Evolutionary conservation across 2,329 filamentous ascomycete species (phyloP).

Genomic region (Sordariomycetes sp.): DNA sequence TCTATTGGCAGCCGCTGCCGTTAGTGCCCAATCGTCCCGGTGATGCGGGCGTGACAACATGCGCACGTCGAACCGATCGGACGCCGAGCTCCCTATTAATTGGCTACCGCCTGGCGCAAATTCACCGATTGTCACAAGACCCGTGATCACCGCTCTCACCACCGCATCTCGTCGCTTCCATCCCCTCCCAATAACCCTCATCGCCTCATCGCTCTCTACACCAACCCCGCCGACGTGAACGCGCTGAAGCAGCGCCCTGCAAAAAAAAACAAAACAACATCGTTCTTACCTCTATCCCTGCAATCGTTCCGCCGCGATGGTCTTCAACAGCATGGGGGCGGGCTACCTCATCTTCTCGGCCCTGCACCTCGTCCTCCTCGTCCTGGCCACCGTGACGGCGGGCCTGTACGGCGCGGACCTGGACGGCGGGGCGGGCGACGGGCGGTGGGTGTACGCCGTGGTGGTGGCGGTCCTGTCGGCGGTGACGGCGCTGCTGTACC

Average conservation of each 20-base stretch:
- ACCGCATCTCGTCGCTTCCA: neutral
- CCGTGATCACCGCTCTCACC: neutral
- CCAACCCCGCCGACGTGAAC: neutral
- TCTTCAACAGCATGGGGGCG: slow-evolving; percentile 28
- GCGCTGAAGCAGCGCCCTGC: too few relatives aligned
- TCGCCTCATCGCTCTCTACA: neutral
- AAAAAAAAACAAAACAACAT: too few relatives aligned
- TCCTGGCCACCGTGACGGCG: slow-evolving; percentile 64
- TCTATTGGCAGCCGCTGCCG: neutral
- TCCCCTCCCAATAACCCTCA: neutral
- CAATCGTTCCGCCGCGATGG: slow-evolving; percentile 30
- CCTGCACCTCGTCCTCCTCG: slow-evolving; percentile 67
- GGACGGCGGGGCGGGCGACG: slow-evolving; percentile 13
- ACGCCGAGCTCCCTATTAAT: neutral
- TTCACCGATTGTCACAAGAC: neutral
- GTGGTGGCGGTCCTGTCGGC: slow-evolving; percentile 57
- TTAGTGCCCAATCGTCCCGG: neutral
- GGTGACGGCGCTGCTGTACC: slow-evolving; percentile 53
- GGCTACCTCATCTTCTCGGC: slow-evolving; percentile 45
- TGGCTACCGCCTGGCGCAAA: neutral
- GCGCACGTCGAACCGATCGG: neutral
- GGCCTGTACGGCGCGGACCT: slow-evolving; percentile 70
- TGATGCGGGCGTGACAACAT: neutral
- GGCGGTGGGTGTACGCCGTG: slow-evolving; percentile 55
- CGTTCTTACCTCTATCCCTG: too few relatives aligned